Evolutionary conservation across 257 asterid species (phyloP), one percentile per base, ranked within the genome.

Genomic region (Primulina huaijiensis): DNA sequence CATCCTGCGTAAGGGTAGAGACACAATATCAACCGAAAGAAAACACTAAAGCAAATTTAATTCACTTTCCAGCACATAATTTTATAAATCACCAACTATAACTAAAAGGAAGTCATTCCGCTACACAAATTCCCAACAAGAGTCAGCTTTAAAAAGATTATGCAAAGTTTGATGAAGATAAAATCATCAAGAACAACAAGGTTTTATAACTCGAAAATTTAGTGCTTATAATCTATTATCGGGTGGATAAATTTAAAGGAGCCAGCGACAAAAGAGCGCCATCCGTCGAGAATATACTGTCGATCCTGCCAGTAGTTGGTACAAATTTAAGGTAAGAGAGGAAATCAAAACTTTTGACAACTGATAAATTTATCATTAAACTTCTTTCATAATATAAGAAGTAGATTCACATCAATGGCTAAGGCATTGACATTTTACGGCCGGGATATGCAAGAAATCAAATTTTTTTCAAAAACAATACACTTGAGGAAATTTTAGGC

Each of bases 1-100:
- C 86, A 79, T 79, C 86, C 88, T 84, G 78, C 64, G 59, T 53
- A 25, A 19, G 33, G 57, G 61, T 5, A 8, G 14, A 56, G 4
- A 33, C 25, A 60, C 27, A 7, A 20, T 14, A 43, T 25, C 53
- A 19, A 19, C 23, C 21, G 25, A 17, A 7, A 64, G 12, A 35
- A 14, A 64, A 64, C 16, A 27, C 19, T 12, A 64, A 14, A 3
- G 7, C 23, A 35, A 31, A 35, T 34, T 33, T 8, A 46, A 35
- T 20, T 6, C 7, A 35, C 14, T 35, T 43, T 17, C 46, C 27
- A 35, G 25, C 29, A 4, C 25, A 17, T 21, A n/a, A 63, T 8
- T 35, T 64, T 64, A 64, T 5, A 19, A 16, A n/a, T n/a, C 31
- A 2, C 37, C 37, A 34, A 34, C 50, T 1, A 30, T 35, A 8